phyloP scores from a whole-genome alignment of 106 monocot genomes.

The Dendrobium huoshanense region DNA sequence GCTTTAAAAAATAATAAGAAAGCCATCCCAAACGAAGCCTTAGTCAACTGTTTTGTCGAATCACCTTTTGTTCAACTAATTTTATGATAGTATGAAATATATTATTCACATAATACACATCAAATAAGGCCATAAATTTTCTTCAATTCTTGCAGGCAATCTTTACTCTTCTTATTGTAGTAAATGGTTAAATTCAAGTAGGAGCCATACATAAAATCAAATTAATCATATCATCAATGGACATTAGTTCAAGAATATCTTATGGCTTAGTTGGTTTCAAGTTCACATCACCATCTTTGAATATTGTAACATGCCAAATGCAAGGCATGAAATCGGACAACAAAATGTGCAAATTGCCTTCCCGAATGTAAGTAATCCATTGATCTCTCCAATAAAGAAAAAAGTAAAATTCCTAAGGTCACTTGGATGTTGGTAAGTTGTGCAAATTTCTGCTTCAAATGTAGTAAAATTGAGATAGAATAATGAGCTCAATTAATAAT shows the following conservation, averaged over 20 bases:
- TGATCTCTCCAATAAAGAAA: neutral
- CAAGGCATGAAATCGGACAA: neutral
- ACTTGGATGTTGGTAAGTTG: neutral
- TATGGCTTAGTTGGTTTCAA: neutral
- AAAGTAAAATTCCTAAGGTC: neutral
- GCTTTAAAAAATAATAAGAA: too few relatives aligned
- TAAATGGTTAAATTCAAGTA: neutral
- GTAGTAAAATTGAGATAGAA: neutral
- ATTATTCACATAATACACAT: neutral
- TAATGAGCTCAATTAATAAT: neutral
- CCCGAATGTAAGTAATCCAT: neutral
- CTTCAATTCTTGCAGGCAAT: neutral
- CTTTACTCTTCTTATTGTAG: neutral
- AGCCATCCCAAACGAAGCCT: neutral
- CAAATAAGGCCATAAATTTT: neutral
- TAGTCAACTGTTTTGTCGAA: neutral
- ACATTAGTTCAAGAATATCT: neutral
- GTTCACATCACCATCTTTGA: neutral
- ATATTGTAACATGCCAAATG: neutral
- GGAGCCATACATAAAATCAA: neutral
- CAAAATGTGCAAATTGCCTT: neutral
- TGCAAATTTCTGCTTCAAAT: conserved; percentile 1
- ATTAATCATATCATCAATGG: neutral
- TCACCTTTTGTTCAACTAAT: neutral
- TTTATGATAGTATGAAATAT: neutral